These are phyloP conservation scores for Ceratocystis diversiconidia DNA, from an alignment of 2,329 filamentous ascomycete genomes.

Conservation along the genomic window DNA sequence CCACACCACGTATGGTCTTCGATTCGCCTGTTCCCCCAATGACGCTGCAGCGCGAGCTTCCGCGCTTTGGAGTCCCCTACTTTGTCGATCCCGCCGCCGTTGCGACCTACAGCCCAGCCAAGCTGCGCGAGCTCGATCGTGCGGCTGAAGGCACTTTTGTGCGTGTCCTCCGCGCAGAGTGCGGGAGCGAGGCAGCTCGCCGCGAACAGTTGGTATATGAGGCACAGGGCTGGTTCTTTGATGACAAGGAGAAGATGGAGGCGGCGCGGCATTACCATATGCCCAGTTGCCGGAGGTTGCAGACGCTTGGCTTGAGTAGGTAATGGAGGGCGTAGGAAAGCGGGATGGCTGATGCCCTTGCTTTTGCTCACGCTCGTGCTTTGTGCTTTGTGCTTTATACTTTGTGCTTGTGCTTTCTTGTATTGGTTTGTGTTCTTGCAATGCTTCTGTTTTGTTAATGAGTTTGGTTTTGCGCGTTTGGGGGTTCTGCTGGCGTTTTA, in stretches of 20 bases:
- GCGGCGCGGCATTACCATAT: conserved; percentile 43
- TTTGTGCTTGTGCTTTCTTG: not conserved
- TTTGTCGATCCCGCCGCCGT: conserved; percentile 72
- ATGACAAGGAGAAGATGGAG: conserved; percentile 65
- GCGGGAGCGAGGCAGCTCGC: conserved; percentile 55
- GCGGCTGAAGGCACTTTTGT: conserved; percentile 63
- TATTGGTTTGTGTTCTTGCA: not conserved
- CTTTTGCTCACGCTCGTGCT: not conserved
- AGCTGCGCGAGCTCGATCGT: conserved; percentile 62
- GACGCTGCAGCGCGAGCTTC: conserved; percentile 59
- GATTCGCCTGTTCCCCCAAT: conserved; percentile 56
- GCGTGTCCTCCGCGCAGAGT: conserved; percentile 51
- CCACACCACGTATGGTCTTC: conserved; percentile 58
- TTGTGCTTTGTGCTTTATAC: not conserved
- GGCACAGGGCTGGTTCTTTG: conserved; percentile 76
- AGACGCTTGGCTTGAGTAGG: conserved; percentile 27
- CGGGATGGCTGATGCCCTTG: not conserved
- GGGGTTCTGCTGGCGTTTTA: not conserved
- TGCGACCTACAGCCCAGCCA: conserved; percentile 49
- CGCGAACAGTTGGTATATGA: conserved; percentile 57
- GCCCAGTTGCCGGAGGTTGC: conserved; percentile 39
- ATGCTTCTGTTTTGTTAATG: not conserved
- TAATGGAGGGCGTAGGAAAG: conserved; percentile 15
- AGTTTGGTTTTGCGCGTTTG: not conserved
- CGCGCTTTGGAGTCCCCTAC: conserved; percentile 62